Base-by-base conservation (phyloP, 192 early-diverging fungal genomes). In the Chytriomyces sp. region DNA sequence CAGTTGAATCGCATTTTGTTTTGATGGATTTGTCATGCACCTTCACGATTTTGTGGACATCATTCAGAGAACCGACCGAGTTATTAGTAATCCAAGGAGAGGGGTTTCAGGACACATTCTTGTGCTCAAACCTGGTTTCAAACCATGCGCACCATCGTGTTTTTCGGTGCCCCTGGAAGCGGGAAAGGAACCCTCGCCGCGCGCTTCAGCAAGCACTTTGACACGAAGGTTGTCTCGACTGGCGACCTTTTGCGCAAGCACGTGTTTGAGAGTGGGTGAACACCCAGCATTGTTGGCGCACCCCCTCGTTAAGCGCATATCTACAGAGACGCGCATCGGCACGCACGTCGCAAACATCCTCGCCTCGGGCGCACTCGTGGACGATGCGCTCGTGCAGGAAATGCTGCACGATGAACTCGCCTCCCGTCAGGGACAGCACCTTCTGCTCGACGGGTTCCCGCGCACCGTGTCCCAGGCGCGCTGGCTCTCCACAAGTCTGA, bases 121-220 rank as follows among this genome's bases (percentile, higher is more conserved):
- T n/a, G n/a, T n/a, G n/a, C n/a, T n/a, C n/a, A n/a, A n/a, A n/a
- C n/a, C n/a, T n/a, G n/a, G n/a, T n/a, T n/a, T 49, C 22, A 49
- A 49, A 49, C 0, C 2, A 49, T 49, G 44, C 44, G 44, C 44
- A 65, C 39, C 2, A 12, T 52, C 41, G 41, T 65, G 0, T 65
- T 65, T 41, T 65, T 65, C 33, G 64, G 64, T 12, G 64, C 64
- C 2, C 64, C 64, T 30, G 72, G 72, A 12, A 38, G 41, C 40
- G 93, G 93, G 22, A 93, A 96, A 80, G 96, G 95, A 39, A 98
- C 96, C 31, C 94, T 96, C 76, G 92, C 94, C 8, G 83, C 78
- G 67, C 87, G 91, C 49, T 85, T 97, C 28, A 75, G 86, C 39
- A 69, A 86, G 59, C 81, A 86, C 75, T 95, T 91, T 80, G 84